Evolutionary conservation across 2,329 filamentous ascomycete species (phyloP).

Genomic region (Aschersonia sp.): DNA sequence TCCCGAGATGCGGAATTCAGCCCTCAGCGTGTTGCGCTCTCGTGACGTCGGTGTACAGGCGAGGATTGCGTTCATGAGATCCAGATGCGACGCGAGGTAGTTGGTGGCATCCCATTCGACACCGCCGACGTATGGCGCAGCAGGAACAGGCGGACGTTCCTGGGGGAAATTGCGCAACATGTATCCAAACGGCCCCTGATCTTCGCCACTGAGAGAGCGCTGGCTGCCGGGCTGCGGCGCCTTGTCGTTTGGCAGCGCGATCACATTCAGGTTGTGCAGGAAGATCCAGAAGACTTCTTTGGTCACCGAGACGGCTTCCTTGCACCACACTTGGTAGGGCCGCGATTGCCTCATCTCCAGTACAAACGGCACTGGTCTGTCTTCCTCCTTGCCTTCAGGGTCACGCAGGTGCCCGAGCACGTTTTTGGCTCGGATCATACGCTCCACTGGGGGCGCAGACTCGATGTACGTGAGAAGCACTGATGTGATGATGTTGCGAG

Average conservation of each 20-base stretch:
- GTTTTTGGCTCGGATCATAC: conserved; percentile 54
- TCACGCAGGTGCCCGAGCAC: conserved; percentile 72
- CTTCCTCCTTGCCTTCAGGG: conserved; percentile 59
- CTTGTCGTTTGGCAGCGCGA: conserved; percentile 45
- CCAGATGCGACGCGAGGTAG: conserved; percentile 83
- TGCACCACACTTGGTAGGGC: conserved; percentile 88
- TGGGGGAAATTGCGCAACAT: conserved; percentile 66
- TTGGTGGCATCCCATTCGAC: conserved; percentile 99
- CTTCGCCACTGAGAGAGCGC: conserved; percentile 2
- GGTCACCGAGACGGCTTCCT: conserved; percentile 81
- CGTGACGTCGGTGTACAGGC: conserved; percentile 58
- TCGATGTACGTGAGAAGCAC: conserved; percentile 82
- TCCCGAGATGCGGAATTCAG: conserved; percentile 65
- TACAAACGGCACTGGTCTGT: conserved; percentile 72
- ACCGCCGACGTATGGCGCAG: conserved; percentile 89
- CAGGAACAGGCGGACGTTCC: conserved; percentile 78
- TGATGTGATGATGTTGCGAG: conserved; percentile 77
- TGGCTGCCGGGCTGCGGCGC: conserved; percentile 5
- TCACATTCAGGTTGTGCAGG: conserved; percentile 81
- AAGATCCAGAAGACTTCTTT: conserved; percentile 99
- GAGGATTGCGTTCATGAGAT: conserved; percentile 81
- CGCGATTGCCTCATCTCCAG: conserved; percentile 75
- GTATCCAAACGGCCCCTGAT: conserved; percentile 37
- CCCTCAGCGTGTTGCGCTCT: conserved; percentile 67
- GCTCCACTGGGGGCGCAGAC: conserved; percentile 43